These are phyloP conservation scores for Aurantiochytrium sp. DNA, from an alignment of 108 stramenopile genomes.

Conservation along the genomic window DNA sequence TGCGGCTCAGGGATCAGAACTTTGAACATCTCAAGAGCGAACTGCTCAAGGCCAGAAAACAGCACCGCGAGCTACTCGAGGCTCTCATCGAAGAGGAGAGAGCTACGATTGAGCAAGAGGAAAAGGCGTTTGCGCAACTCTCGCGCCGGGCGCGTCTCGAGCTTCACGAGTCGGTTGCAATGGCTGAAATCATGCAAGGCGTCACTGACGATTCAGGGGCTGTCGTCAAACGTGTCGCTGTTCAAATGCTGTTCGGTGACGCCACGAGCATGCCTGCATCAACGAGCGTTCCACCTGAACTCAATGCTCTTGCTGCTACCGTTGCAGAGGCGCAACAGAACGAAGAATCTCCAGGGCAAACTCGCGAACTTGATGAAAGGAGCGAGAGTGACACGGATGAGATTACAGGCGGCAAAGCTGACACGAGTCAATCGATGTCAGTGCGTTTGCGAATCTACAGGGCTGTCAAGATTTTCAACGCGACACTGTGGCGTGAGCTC, in stretches of 20 bases:
- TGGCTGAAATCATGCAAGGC: background rate
- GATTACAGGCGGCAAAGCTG: too few species aligned
- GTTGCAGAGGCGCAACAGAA: background rate
- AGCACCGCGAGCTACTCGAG: slow-evolving; percentile 30
- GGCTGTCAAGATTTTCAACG: background rate
- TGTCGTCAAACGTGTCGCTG: background rate
- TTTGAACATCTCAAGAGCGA: slow-evolving; percentile 19
- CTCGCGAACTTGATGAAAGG: too few species aligned
- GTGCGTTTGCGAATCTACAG: background rate
- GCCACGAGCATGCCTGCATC: background rate
- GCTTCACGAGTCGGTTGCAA: slow-evolving; percentile 23
- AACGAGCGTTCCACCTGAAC: slow-evolving; percentile 23
- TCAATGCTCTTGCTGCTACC: slow-evolving; percentile 7
- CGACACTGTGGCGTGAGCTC: background rate
- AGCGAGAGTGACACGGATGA: background rate
- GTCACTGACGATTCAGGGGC: background rate
- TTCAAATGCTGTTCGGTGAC: background rate
- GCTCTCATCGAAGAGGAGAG: slow-evolving; percentile 19
- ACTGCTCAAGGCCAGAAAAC: slow-evolving; percentile 21
- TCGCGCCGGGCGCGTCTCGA: background rate
- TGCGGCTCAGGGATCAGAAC: slow-evolving; percentile 21
- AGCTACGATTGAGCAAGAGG: slow-evolving; percentile 29
- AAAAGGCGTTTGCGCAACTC: slow-evolving; percentile 21
- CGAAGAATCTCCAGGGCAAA: too few species aligned
- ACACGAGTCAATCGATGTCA: background rate